Conservation (phyloP, 495 filamentous ascomycete species). For the Penicillium coffeae region DNA sequence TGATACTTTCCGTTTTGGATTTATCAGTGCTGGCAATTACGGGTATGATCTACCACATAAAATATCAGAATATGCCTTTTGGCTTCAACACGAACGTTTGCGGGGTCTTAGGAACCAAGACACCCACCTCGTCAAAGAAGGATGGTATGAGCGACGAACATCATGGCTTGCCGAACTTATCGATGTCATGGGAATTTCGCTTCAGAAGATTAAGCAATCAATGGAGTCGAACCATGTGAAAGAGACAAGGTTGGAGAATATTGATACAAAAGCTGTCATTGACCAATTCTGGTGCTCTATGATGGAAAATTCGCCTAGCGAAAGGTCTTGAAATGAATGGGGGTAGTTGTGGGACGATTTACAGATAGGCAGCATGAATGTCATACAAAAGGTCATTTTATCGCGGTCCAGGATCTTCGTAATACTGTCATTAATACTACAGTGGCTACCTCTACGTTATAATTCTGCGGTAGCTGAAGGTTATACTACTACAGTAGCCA, state of each 20-base stretch:
- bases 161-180: neutral
- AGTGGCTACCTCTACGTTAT: too few species aligned
- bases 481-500: too few species aligned
- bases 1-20: neutral
- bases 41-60: neutral
- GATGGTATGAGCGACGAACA: neutral
- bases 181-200: neutral
- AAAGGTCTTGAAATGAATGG: too few species aligned
- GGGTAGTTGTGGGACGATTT: too few species aligned
- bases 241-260: neutral
- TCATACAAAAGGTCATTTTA: too few species aligned
- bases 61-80: neutral
- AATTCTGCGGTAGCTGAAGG: too few species aligned
- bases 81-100: neutral
- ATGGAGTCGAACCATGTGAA: neutral
- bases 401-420: too few species aligned
- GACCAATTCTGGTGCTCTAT: neutral
- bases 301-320: neutral
- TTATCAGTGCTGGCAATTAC: neutral
- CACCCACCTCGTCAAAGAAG: neutral
- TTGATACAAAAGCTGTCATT: neutral
- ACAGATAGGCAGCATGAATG: too few species aligned
- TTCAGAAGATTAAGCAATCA: neutral
- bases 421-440: too few species aligned
- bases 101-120: neutral